Evolutionary conservation across 176 grass and related monocot species (phyloP), one percentile per base, ranked within the genome.

Genomic region (Calamus simplicifolius): DNA sequence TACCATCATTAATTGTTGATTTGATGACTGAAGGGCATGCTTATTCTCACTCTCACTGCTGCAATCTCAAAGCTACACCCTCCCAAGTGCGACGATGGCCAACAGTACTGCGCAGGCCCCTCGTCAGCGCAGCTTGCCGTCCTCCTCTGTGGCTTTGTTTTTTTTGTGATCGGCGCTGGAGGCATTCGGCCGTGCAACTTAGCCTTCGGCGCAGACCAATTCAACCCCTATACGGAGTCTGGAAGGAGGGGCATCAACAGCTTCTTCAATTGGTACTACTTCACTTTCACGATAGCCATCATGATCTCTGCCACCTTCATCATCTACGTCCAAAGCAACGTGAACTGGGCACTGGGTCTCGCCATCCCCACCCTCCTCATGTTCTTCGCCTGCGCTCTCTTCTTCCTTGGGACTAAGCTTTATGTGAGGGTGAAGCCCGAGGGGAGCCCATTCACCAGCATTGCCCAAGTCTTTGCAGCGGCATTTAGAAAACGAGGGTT

Each of bases 201-300:
- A 21, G 73, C 81, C 4, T 95, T 95, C 56, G 82, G 85, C 29
- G 89, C 89, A 2, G 85, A 95, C 71, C 89, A 95, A 61, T 95
- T 95, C 72, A 51, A 89, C 66, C 85, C 79, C 49, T n/a, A 28
- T 29, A 85, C 75, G 0, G 82, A 80, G 10, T 64, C 64, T 17
- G 89, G 85, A 3, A 73, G 73, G 60, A 70, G 77, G 17, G 85
- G 89, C 54, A 83, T 85, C 69, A 48, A 70, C 54, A 95, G 85
- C 78, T 95, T 95, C 81, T 95, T 95, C 76, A 95, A 95, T 65
- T 85, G 85, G 89, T 95, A 89, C 75, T 95, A 89, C 69, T 83
- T 95, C 79, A 89, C 85, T 8, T 75, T 80, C 56, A 95, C 79
- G 31, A 59, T 78, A 67, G 81, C 85, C 59, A 79, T 95, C 0